These are phyloP conservation scores for Serendipita vermifera DNA, from an alignment of 768 basidiomycete genomes.

Conservation along the genomic window DNA sequence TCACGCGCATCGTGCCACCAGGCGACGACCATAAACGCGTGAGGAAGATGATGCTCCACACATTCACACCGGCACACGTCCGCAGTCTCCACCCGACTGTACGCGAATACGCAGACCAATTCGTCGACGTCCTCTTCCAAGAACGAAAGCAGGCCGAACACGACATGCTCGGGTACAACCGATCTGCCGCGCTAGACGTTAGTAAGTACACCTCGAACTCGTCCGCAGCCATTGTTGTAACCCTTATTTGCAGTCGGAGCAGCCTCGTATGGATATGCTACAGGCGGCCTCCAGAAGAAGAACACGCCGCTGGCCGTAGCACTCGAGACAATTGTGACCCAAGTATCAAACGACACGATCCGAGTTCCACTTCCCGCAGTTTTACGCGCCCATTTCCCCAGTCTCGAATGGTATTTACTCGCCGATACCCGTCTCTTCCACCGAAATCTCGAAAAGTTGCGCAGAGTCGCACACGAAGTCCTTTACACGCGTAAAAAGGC, in stretches of 20 bases:
- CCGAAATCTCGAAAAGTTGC: not conserved
- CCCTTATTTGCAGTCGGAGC: not conserved
- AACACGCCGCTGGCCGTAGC: constrained; percentile 5
- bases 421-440: not conserved
- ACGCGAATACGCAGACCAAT: constrained; percentile 6
- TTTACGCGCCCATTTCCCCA: not conserved
- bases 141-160: not conserved
- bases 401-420: constrained; percentile 3
- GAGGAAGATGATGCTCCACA: constrained; percentile 4
- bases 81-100: constrained; percentile 3
- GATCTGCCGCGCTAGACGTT: not conserved
- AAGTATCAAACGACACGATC: constrained; percentile 3
- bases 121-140: not conserved
- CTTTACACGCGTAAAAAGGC: constrained; percentile 7
- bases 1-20: not conserved
- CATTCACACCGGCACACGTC: not conserved
- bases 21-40: constrained; percentile 4
- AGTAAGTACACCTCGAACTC: not conserved
- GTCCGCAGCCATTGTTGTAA: no score
- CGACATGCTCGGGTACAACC: not conserved
- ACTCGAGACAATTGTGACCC: not conserved
- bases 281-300: not conserved
- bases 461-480: constrained; percentile 4
- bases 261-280: not conserved
- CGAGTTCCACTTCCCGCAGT: not conserved